These are phyloP conservation scores for Crithidia expoeki DNA, from an alignment of 208 protist species.

Conservation along the genomic window DNA sequence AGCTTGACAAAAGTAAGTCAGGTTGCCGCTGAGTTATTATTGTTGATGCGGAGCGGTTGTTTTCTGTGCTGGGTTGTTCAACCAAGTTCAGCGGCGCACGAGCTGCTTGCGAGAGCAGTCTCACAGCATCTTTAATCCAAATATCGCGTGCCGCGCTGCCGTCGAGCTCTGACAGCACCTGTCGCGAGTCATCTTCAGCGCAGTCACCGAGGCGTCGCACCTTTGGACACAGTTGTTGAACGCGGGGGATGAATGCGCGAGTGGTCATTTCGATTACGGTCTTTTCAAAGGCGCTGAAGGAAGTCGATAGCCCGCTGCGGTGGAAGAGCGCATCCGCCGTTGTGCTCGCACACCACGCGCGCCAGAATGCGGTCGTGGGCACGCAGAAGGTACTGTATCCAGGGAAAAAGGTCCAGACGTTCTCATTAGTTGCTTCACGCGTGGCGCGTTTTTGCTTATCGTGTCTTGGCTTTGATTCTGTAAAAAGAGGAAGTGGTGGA, in stretches of 20 bases:
- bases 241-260: not conserved
- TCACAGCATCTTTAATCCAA: constrained; percentile 14
- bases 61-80: too few species aligned
- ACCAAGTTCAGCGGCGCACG: not conserved
- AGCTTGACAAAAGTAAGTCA: not conserved
- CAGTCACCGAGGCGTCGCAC: not conserved
- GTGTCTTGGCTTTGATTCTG: too few species aligned
- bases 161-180: not conserved
- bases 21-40: not conserved
- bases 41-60: too few species aligned
- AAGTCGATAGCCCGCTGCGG: constrained; percentile 22
- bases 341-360: not conserved
- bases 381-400: not conserved
- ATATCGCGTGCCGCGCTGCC: not conserved
- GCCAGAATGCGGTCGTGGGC: constrained; percentile 6
- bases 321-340: constrained; percentile 1
- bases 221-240: constrained; percentile 2
- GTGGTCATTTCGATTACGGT: not conserved
- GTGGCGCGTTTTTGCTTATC: not conserved
- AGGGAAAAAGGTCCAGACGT: not conserved
- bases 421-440: not conserved
- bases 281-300: constrained; percentile 13
- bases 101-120: not conserved
- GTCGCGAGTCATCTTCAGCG: not conserved
- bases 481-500: too few species aligned